Base-by-base conservation (phyloP, 805 yeast species). In the Huiozyma naganishii region DNA sequence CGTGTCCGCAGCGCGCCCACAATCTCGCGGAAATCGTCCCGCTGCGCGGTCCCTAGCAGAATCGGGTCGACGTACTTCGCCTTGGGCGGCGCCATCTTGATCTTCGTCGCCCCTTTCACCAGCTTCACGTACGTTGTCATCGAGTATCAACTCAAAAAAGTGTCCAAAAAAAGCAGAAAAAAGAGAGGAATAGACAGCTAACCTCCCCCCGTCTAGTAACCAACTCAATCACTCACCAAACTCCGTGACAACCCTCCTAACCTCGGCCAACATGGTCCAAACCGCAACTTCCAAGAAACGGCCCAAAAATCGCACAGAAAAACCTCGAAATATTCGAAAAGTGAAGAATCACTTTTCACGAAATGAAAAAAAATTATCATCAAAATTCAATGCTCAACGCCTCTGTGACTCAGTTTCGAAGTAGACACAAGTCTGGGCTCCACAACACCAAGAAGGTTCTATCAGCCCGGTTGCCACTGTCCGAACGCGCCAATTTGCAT, bases 61-160 rank as follows among this genome's bases (percentile, higher is more conserved):
- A 92, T 86, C 1, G 97, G 97, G 66, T 90, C 97, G 42, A 92
- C 79, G 60, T 92, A 92, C 62, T 92, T 92, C 34, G 94, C 83
- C 65, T 92, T 92, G 6, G 98, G 98, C n/a, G 97, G 95, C 8
- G 97, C 97, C 67, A 86, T 75, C 77, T 80, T 80, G 32, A 79
- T 71, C 61, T 80, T 80, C 11, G 87, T 80, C 42, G 86, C 87
- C 39, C 86, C 79, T 67, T 83, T 84, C 50, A 83, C 92, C 46
- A 82, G 69, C 64, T 83, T 83, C 49, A 80, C 81, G 57, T 78
- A 80, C 1, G 83, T 53, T 3, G 57, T 52, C 57, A 53, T 53
- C 17, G 39, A 41, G n/a, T 40, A 30, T 28, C 41, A 34, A 35
- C 32, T 28, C 65, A 17, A 29, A 29, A 42, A 37, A 45, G n/a